A percentile compares a stretch with the other conserved stretches of the same genome.
Evolutionary conservation across 345 rosid genomes (phyloP).

Genomic region (Clarkia xantiana): DNA sequence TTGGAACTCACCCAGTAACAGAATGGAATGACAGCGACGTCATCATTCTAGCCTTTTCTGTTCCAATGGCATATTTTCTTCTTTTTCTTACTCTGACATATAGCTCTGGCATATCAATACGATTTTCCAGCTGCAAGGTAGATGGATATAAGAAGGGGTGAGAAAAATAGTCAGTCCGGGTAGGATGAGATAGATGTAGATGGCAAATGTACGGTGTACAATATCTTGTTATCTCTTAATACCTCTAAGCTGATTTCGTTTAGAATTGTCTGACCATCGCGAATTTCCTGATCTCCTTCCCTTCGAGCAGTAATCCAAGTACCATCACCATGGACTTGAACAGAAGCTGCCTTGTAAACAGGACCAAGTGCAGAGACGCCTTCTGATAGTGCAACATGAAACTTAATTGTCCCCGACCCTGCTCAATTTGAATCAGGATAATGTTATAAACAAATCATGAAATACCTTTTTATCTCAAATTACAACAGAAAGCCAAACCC

Average conservation of each 20-base stretch:
- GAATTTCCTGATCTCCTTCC: constrained; percentile 46
- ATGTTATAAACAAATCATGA: constrained; percentile 7
- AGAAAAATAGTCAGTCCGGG: neutral
- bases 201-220: neutral
- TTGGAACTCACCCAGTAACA: constrained; percentile 37
- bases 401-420: constrained; percentile 48
- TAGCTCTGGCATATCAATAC: constrained; percentile 17
- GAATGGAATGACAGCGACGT: constrained; percentile 44
- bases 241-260: constrained; percentile 40
- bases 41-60: constrained; percentile 32
- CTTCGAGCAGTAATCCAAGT: constrained; percentile 66
- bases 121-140: constrained; percentile 34
- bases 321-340: constrained; percentile 10
- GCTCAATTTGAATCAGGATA: constrained; percentile 7
- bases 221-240: constrained; percentile 5
- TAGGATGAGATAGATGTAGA: neutral
- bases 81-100: constrained; percentile 50
- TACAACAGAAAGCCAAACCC: neutral
- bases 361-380: constrained; percentile 56
- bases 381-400: constrained; percentile 44
- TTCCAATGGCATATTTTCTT: constrained; percentile 39
- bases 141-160: neutral
- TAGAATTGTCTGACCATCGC: constrained; percentile 49
- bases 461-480: neutral
- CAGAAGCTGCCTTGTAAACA: constrained; percentile 49